Percentiles rank a stretch among this genome's conserved stretches.
phyloP scores from a whole-genome alignment of 805 yeast genomes.

The Kodamaea kakaduensis region DNA sequence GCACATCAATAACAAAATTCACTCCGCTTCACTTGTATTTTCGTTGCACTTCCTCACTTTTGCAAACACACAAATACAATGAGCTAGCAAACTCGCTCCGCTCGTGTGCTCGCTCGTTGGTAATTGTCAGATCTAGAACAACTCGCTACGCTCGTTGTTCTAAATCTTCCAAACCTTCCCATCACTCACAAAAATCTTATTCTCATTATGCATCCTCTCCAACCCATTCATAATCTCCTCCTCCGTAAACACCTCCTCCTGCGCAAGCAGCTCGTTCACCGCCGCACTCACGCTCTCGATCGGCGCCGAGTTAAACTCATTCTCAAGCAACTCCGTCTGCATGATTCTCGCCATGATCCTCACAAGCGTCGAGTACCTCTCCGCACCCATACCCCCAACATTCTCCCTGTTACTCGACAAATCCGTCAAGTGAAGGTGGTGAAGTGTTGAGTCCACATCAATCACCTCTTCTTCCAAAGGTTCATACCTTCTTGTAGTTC shows the following conservation, averaged over 20 bases:
- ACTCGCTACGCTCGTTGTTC: too few relatives aligned
- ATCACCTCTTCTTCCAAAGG: slow-evolving; percentile 3
- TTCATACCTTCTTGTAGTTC: slow-evolving; percentile 18
- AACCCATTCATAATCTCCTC: slow-evolving; percentile 32
- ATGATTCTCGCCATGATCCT: slow-evolving; percentile 29
- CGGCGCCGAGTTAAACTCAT: slow-evolving; percentile 29
- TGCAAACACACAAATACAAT: too few relatives aligned
- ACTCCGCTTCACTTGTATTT: too few relatives aligned
- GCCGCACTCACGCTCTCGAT: slow-evolving; percentile 28
- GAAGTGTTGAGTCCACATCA: slow-evolving; percentile 6
- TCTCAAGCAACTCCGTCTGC: slow-evolving; percentile 31
- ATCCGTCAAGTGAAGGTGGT: slow-evolving; percentile 6
- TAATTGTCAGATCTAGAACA: too few relatives aligned
- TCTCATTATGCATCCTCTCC: slow-evolving; percentile 31
- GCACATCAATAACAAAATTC: too few relatives aligned
- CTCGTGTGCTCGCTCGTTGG: too few relatives aligned
- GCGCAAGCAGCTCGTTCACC: slow-evolving; percentile 33
- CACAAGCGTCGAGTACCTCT: slow-evolving; percentile 29
- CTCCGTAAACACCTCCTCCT: slow-evolving; percentile 34
- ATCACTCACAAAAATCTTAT: slow-evolving; percentile 34
- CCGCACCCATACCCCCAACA: slow-evolving; percentile 25
- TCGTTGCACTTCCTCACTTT: too few relatives aligned
- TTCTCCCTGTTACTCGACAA: slow-evolving; percentile 16
- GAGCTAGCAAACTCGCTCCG: too few relatives aligned
- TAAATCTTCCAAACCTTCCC: slow-evolving; percentile 38